Conservation (phyloP, 805 yeast species). For the Millerago galiae region DNA sequence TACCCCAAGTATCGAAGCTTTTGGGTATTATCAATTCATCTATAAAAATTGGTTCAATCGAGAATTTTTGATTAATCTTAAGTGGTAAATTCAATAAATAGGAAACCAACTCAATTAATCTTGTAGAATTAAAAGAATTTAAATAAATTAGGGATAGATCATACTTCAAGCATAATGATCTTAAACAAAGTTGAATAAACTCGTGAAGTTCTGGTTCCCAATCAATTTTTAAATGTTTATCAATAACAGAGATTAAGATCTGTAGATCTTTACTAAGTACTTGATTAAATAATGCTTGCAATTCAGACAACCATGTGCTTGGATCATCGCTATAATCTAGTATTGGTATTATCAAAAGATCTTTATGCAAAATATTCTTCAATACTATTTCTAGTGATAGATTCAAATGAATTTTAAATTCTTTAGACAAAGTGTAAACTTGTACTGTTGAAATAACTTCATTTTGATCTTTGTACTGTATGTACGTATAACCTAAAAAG, state of each 20-base stretch:
- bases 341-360: slow-evolving; percentile 10
- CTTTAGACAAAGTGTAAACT: slow-evolving; percentile 13
- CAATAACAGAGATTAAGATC: slow-evolving; percentile 6
- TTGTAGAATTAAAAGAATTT: neutral
- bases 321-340: slow-evolving; percentile 16
- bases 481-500: slow-evolving; percentile 16
- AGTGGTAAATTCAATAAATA: slow-evolving; percentile 3
- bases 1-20: slow-evolving; percentile 47
- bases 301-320: slow-evolving; percentile 9
- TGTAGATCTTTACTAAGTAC: neutral
- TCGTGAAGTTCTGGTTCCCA: slow-evolving; percentile 21
- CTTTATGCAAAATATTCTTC: neutral
- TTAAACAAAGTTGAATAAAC: slow-evolving; percentile 30
- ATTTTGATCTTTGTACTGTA: slow-evolving; percentile 13
- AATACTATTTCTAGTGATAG: neutral
- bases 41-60: slow-evolving; percentile 4
- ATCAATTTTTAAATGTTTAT: slow-evolving; percentile 6
- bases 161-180: slow-evolving; percentile 11
- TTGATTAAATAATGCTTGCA: neutral
- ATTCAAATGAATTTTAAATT: neutral
- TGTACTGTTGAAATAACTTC: slow-evolving; percentile 15
- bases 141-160: slow-evolving; percentile 9
- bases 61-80: slow-evolving; percentile 1
- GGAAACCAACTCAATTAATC: slow-evolving; percentile 7
- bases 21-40: slow-evolving; percentile 34